Base-by-base conservation (phyloP, 495 filamentous ascomycete genomes). In the Lindgomyces ingoldianus region DNA sequence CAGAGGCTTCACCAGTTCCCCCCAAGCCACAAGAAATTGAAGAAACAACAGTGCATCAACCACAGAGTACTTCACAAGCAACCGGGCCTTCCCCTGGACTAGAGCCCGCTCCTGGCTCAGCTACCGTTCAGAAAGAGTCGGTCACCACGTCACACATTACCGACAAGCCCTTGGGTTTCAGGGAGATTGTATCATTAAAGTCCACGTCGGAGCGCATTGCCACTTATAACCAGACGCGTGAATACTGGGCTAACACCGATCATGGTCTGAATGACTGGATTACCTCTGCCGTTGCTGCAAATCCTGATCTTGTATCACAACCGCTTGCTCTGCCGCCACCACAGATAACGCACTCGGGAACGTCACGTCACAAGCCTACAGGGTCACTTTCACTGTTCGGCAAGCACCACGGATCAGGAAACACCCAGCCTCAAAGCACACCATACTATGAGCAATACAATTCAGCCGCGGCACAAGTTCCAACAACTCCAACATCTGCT, bases 241-340 rank as follows among this genome's bases (percentile, higher is more conserved):
- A 80, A 16, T 85, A 90, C 55, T 91, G 90, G 64, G 87, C 88
- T 1, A 74, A 79, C 10, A 81, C 87, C 57, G 83, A 96, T 57
- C 87, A 87, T 8, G 91, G 92, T 2, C 75, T 96, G 11, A 75
- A 77, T n/a, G 76, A 87, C 52, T 96, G 92, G 92, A 75, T 96
- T 51, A 62, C 77, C 19, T 65, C 78, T 4, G 84, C 77, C 0
- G 56, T 81, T 11, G 75, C 78, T 11, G 71, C 75, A 29, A 75
- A 83, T 44, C 83, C 85, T 0, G 83, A 88, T 51, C 74, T 29
- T 77, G 80, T 45, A 10, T 49, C 63, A 10, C 36, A 71, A 57
- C 81, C 45, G 68, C 80, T 14, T 71, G 73, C 45, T 66, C 71
- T 53, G 76, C 73, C 25, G 10, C 58, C 45, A 14, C 60, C 64